Evolutionary conservation across 139 green algal species (phyloP), one percentile per base, ranked within the genome.

Genomic region (Diplosphaera chodatii): DNA sequence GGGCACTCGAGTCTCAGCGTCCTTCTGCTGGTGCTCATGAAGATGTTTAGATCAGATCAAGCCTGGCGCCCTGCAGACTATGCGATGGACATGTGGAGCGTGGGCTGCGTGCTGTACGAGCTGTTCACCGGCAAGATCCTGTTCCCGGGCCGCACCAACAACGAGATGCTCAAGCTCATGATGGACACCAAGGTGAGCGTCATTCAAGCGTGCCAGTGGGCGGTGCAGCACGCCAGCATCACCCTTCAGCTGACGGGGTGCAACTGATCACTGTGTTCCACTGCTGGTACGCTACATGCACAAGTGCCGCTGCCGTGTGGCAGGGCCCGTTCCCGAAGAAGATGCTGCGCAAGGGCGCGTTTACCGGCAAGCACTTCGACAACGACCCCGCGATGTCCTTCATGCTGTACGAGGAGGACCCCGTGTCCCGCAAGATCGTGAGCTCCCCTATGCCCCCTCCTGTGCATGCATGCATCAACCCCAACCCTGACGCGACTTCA

Each of bases 111-210:
- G 30, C 74, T 99, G 34, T 99, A 96, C 85, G 95, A 99, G 88
- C 87, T 99, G 4, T 97, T 95, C 83, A 98, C 93, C 0, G 93
- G 94, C 33, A 86, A 90, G 66, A 98, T 99, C 80, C 78, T 96
- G 63, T 99, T 99, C 74, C 92, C 90, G 0, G 95, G 95, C 20
- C 79, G 80, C 41, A 91, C 78, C 76, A 99, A 99, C 88, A 99
- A 99, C 82, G 92, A 98, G 74, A 99, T 99, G 95, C 82, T 99
- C 5, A 92, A 90, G 74, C 83, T 93, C 3, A 91, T 97, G 75
- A 97, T 98, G 88, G 93, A 99, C 33, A 75, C 96, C 28, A 98
- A 98, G 82, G 48, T 59, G 48, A 4, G 48, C 48, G 37, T 74
- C 66, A 16, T 63, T 23, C 27, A 71, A 20, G 37, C 6, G 32